These are phyloP conservation scores for Lotus japonicus DNA, from an alignment of 306 rosid genomes.

Conservation along the genomic window DNA sequence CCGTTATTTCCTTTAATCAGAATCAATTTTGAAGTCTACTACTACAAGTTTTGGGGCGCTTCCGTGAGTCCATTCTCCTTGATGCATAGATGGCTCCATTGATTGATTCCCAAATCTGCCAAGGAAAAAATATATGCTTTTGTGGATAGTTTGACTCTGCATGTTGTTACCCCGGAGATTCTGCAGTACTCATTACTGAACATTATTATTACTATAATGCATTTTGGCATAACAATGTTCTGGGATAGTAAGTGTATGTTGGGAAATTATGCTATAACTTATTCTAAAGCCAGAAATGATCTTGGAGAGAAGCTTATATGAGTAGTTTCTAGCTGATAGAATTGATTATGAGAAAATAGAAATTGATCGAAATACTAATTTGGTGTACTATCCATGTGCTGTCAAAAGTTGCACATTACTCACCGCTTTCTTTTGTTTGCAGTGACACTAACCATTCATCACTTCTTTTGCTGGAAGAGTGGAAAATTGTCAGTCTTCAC, in stretches of 20 bases:
- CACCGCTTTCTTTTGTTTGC: too few relatives aligned
- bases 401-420: neutral
- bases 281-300: too few relatives aligned
- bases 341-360: too few relatives aligned
- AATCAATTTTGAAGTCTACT: neutral
- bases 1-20: neutral
- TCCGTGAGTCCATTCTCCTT: neutral
- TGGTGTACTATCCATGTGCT: constrained; percentile 14
- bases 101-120: constrained; percentile 7
- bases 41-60: neutral
- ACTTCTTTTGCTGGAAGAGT: too few relatives aligned
- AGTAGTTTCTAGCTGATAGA: too few relatives aligned
- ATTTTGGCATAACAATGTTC: constrained; percentile 2
- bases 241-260: neutral
- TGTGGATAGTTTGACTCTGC: neutral
- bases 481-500: too few relatives aligned
- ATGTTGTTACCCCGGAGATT: neutral
- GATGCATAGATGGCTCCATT: neutral
- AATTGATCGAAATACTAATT: neutral
- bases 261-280: too few relatives aligned
- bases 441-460: too few relatives aligned
- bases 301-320: too few relatives aligned
- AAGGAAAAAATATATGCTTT: constrained; percentile 15
- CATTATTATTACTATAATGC: neutral
- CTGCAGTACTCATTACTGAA: neutral